phyloP scores from a whole-genome alignment of 495 filamentous ascomycete genomes.

The Poronia punctata region DNA sequence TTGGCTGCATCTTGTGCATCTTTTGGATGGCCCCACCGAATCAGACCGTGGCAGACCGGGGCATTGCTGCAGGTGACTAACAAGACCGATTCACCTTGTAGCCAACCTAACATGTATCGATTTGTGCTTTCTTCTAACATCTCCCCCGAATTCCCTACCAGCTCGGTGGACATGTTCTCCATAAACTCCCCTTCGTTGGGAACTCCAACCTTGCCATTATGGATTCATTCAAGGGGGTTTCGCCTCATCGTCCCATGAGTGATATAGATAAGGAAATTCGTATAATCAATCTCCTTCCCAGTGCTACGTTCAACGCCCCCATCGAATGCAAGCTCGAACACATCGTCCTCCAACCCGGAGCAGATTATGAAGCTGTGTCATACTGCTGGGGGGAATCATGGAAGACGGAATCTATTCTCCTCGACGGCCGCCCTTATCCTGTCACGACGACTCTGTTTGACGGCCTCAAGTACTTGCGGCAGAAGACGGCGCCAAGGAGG shows the following conservation, averaged over 20 bases:
- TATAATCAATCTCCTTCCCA: not conserved
- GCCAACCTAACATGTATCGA: too few species aligned
- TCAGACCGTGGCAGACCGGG: too few species aligned
- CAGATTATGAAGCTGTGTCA: conserved; percentile 29
- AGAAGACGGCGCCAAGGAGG: not conserved
- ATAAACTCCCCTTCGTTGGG: not conserved
- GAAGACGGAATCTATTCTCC: conserved; percentile 1
- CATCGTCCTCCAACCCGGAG: conserved; percentile 36
- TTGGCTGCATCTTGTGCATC: too few species aligned
- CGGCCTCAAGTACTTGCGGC: conserved; percentile 1
- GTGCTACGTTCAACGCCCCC: not conserved
- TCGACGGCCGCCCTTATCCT: conserved; percentile 4
- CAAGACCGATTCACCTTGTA: too few species aligned
- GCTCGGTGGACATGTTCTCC: too few species aligned
- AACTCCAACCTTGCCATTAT: not conserved
- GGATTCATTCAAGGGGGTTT: conserved; percentile 1
- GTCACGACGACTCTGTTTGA: not conserved
- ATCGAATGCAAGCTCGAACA: conserved; percentile 2
- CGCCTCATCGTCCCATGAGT: not conserved
- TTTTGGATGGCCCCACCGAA: too few species aligned
- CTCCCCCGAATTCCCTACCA: too few species aligned
- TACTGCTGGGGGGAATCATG: conserved; percentile 28
- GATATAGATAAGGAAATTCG: not conserved
- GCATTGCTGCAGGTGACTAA: too few species aligned
- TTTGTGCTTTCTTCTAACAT: too few species aligned